Evolutionary conservation across 2,329 filamentous ascomycete species (phyloP).

Genomic region (Cytospora schulzeri): DNA sequence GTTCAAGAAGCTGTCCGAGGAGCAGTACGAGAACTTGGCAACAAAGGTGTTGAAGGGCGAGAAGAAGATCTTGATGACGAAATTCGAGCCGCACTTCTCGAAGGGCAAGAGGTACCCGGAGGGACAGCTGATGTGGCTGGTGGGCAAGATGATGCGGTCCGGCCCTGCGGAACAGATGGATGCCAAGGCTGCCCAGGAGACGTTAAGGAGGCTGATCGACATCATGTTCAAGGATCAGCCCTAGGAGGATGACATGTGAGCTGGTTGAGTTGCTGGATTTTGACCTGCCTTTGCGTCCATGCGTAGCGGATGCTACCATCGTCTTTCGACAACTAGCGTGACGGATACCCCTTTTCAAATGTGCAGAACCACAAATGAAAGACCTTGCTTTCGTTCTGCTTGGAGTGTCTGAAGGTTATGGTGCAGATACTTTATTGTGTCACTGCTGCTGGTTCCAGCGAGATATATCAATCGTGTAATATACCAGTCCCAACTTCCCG

Average conservation of each 20-base stretch:
- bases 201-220: conserved; percentile 43
- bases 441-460: not conserved
- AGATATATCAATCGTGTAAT: not conserved
- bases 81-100: conserved; percentile 44
- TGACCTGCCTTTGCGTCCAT: not conserved
- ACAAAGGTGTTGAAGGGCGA: conserved; percentile 48
- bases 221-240: conserved; percentile 10
- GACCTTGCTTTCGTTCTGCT: not conserved
- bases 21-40: conserved; percentile 53
- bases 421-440: not conserved
- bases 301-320: not conserved
- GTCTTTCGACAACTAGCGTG: not conserved
- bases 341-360: not conserved
- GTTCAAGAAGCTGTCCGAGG: conserved; percentile 53
- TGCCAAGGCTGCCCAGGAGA: conserved; percentile 51
- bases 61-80: conserved; percentile 45
- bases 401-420: not conserved
- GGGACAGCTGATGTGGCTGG: conserved; percentile 63
- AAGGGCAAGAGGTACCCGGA: conserved; percentile 48
- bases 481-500: not conserved
- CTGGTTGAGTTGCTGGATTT: not conserved
- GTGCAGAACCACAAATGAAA: not conserved
- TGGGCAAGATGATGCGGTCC: conserved; percentile 59
- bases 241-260: no score
- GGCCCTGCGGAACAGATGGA: conserved; percentile 59